A percentile compares a stretch with the other conserved stretches of the same genome.
These are phyloP conservation scores for Pyricularia pennisetigena DNA, from an alignment of 2,329 filamentous ascomycete species.

Conservation along the genomic window DNA sequence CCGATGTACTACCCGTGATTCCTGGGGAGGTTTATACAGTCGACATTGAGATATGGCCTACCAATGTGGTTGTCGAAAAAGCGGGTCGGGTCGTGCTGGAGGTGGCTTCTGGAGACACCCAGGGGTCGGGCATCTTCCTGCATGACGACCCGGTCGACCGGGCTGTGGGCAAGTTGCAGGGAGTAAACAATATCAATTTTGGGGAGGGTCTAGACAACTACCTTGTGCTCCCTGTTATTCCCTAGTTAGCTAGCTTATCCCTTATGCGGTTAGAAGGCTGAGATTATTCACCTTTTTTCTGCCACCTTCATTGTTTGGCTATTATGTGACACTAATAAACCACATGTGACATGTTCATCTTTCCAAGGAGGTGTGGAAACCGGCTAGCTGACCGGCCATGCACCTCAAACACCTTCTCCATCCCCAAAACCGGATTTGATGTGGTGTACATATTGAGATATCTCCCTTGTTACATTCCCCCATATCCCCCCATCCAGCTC, in stretches of 20 bases:
- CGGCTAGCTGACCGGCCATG: too few species aligned
- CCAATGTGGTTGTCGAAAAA: slow-evolving; percentile 41
- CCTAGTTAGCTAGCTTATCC: too few species aligned
- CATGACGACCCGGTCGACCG: slow-evolving; percentile 40
- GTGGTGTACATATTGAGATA: not conserved
- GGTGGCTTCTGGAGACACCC: slow-evolving; percentile 45
- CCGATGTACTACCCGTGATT: slow-evolving; percentile 43
- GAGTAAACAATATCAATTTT: slow-evolving; percentile 44
- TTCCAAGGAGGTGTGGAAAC: too few species aligned
- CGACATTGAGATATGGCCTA: slow-evolving; percentile 57
- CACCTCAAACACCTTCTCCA: too few species aligned
- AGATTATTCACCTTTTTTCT: too few species aligned
- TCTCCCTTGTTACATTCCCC: not conserved
- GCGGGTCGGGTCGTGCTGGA: slow-evolving; percentile 46
- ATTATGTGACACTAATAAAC: too few species aligned
- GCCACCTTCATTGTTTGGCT: too few species aligned
- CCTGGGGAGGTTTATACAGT: slow-evolving; percentile 46
- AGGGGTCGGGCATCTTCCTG: slow-evolving; percentile 46
- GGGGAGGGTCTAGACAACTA: slow-evolving; percentile 37
- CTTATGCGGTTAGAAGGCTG: too few species aligned
- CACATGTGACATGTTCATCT: too few species aligned
- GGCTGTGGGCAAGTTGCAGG: slow-evolving; percentile 45
- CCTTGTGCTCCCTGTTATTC: slow-evolving; percentile 39
- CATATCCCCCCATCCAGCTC: not conserved
- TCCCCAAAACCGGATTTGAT: not conserved